A percentile compares a stretch with the other conserved stretches of the same genome.
Evolutionary conservation across 192 early-diverging fungal species (phyloP).

Genomic region (Backusella sp.): DNA sequence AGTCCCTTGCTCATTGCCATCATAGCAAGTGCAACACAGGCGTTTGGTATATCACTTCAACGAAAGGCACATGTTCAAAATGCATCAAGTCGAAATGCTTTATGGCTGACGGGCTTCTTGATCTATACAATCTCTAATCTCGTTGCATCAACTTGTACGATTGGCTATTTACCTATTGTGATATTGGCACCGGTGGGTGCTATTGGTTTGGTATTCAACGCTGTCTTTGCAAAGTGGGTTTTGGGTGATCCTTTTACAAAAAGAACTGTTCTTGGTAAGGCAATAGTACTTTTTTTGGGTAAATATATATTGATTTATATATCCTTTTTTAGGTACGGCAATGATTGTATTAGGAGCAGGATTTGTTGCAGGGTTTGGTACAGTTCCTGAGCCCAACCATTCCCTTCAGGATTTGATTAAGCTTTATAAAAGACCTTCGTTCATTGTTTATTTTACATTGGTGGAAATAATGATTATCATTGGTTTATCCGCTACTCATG

Average conservation of each 20-base stretch:
- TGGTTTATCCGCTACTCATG: conserved; percentile 49
- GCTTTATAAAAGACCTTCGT: conserved; percentile 67
- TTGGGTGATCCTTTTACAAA: conserved; percentile 64
- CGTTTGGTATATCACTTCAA: conserved; percentile 72
- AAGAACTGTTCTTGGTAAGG: conserved; percentile 51
- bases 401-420: conserved; percentile 63
- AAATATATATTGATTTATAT: background rate
- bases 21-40: conserved; percentile 64
- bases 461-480: conserved; percentile 50
- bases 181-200: conserved; percentile 77
- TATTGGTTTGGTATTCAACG: conserved; percentile 75
- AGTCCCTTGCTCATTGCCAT: conserved; percentile 57
- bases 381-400: conserved; percentile 72
- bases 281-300: too few relatives aligned
- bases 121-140: conserved; percentile 70
- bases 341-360: conserved; percentile 66
- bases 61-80: conserved; percentile 54
- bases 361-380: conserved; percentile 71
- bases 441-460: conserved; percentile 64
- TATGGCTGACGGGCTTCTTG: conserved; percentile 71
- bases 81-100: conserved; percentile 33
- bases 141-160: conserved; percentile 66
- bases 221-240: conserved; percentile 68
- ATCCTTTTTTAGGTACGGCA: conserved; percentile 53
- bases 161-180: conserved; percentile 75